Evolutionary conservation across 2,329 filamentous ascomycete genomes (phyloP).

Genomic region (Fusarium palustre): DNA sequence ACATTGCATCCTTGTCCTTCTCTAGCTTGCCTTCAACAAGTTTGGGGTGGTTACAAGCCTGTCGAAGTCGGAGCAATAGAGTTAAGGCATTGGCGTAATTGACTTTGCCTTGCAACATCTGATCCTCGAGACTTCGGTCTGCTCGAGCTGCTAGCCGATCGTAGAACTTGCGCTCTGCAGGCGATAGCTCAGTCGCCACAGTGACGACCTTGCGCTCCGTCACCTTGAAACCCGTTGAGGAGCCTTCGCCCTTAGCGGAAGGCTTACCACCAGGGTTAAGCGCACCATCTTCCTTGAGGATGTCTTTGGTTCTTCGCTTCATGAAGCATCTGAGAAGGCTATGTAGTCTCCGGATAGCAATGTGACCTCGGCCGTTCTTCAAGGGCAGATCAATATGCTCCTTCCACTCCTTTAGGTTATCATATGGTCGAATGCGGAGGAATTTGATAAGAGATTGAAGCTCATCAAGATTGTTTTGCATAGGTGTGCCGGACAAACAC

Average conservation of each 20-base stretch:
- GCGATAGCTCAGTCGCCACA: slow-evolving; percentile 80
- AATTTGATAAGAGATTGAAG: slow-evolving; percentile 94
- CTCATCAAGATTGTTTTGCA: slow-evolving; percentile 99
- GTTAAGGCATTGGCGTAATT: slow-evolving; percentile 96
- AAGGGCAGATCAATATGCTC: slow-evolving; percentile 90
- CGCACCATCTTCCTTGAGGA: slow-evolving; percentile 89
- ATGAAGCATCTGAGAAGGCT: slow-evolving; percentile 91
- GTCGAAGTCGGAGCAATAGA: slow-evolving; percentile 86
- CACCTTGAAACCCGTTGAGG: slow-evolving; percentile 83
- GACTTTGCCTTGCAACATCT: slow-evolving; percentile 85
- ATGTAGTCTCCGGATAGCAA: slow-evolving; percentile 89
- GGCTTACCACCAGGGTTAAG: slow-evolving; percentile 80
- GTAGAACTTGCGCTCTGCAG: slow-evolving; percentile 87
- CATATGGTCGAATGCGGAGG: slow-evolving; percentile 89
- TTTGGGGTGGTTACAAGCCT: slow-evolving; percentile 94
- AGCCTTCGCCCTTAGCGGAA: slow-evolving; percentile 61
- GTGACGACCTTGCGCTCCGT: slow-evolving; percentile 90
- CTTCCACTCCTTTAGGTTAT: slow-evolving; percentile 88
- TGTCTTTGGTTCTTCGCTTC: slow-evolving; percentile 98
- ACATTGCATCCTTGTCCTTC: slow-evolving; percentile 87
- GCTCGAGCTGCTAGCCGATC: slow-evolving; percentile 84
- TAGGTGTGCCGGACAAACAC: slow-evolving; percentile 95
- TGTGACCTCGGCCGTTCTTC: slow-evolving; percentile 88
- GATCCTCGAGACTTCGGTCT: slow-evolving; percentile 80
- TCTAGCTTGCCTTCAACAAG: slow-evolving; percentile 86